Conservation (phyloP, 2,329 filamentous ascomycete species). For the Hawksworthiomyces lignivorus region DNA sequence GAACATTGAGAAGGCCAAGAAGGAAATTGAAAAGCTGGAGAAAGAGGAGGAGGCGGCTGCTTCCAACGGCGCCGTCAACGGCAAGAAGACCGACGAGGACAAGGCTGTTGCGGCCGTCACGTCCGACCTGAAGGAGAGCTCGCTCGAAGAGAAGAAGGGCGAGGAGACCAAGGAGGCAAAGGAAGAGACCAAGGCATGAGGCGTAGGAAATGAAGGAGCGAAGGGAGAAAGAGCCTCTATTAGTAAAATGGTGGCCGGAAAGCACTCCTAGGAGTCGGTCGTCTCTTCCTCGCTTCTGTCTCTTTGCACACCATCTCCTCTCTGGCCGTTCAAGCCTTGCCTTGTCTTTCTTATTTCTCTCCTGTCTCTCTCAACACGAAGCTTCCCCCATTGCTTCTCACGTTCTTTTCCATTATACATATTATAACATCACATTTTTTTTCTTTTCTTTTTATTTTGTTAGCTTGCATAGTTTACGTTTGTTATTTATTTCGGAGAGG, state of each 20-base stretch:
- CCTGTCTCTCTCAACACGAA: too few relatives aligned
- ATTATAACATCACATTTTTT: neutral
- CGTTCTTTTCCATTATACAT: too few relatives aligned
- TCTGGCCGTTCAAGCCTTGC: too few relatives aligned
- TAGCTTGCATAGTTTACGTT: neutral
- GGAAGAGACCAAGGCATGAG: slow-evolving; percentile 9
- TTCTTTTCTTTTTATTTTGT: neutral
- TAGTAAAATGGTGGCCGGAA: too few relatives aligned
- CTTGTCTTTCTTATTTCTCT: too few relatives aligned
- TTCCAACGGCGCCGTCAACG: slow-evolving; percentile 38
- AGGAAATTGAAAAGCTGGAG: slow-evolving; percentile 87
- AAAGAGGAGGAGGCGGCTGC: slow-evolving; percentile 49
- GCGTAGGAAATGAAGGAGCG: too few relatives aligned
- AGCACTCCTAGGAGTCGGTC: too few relatives aligned
- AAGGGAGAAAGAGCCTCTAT: too few relatives aligned
- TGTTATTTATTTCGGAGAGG: neutral
- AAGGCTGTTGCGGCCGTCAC: slow-evolving; percentile 17
- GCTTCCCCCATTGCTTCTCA: too few relatives aligned
- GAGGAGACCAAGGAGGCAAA: slow-evolving; percentile 25
- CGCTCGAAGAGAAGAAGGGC: slow-evolving; percentile 45
- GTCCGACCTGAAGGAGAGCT: slow-evolving; percentile 37
- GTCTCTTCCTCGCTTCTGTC: too few relatives aligned
- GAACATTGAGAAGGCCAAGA: slow-evolving; percentile 96
- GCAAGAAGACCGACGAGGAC: slow-evolving; percentile 34
- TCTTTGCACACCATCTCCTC: too few relatives aligned